These are phyloP conservation scores for Ormosia semicastrata DNA, from an alignment of 306 rosid species.

Conservation along the genomic window DNA sequence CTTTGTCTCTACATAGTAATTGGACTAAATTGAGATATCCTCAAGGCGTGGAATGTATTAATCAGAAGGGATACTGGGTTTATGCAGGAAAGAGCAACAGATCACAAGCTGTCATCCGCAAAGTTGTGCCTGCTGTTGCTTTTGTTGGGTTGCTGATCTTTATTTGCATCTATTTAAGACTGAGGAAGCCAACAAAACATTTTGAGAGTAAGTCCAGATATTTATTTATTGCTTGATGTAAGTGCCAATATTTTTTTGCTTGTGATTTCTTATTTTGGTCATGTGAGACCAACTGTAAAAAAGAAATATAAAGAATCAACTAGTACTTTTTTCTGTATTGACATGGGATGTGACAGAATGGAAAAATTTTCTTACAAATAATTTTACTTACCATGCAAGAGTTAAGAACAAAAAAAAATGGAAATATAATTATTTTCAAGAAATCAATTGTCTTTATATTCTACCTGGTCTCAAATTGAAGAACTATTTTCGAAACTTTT, in stretches of 20 bases:
- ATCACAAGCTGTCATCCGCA: not conserved
- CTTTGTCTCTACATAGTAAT: not conserved
- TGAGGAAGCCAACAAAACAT: slow-evolving; percentile 11
- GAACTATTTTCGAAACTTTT: not conserved
- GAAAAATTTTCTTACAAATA: too few species aligned
- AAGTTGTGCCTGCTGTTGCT: slow-evolving; percentile 23
- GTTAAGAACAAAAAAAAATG: not conserved
- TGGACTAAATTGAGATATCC: not conserved
- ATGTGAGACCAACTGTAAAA: not conserved
- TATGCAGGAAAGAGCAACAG: slow-evolving; percentile 27
- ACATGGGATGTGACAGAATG: not conserved
- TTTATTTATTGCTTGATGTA: not conserved
- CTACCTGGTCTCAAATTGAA: not conserved
- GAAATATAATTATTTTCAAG: not conserved
- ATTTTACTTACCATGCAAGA: too few species aligned
- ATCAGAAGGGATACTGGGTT: not conserved
- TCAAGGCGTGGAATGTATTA: not conserved
- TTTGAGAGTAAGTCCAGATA: slow-evolving; percentile 17
- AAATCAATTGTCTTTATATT: not conserved
- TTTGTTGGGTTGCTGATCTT: slow-evolving; percentile 20
- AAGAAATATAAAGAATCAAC: not conserved
- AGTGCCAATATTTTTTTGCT: not conserved
- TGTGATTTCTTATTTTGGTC: not conserved
- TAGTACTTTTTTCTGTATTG: too few species aligned
- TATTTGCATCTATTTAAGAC: slow-evolving; percentile 28